A percentile compares a stretch with the other conserved stretches of the same genome.
phyloP scores from a whole-genome alignment of 805 yeast genomes.

The Blastobotrys terrestris region DNA sequence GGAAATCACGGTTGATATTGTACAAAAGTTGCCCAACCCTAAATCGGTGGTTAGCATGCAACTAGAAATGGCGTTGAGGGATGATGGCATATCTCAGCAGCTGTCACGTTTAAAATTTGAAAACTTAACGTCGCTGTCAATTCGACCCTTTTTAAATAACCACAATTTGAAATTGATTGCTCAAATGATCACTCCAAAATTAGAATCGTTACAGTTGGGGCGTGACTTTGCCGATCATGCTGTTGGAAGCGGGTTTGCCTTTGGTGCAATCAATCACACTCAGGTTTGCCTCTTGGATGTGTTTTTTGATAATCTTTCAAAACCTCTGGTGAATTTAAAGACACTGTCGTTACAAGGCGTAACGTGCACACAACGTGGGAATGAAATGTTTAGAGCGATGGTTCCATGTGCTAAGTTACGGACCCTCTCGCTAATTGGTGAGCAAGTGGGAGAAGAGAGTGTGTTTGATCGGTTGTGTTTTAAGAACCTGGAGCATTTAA shows the following conservation, averaged over 20 bases:
- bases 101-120: conserved; percentile 17
- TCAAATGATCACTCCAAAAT: conserved; percentile 17
- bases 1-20: conserved; percentile 25
- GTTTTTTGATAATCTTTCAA: conserved; percentile 2
- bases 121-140: conserved; percentile 15
- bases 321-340: neutral
- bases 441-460: neutral
- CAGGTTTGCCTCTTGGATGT: neutral
- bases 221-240: conserved; percentile 19
- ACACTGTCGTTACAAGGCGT: neutral
- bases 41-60: conserved; percentile 3
- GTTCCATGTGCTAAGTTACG: neutral
- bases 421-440: neutral
- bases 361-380: neutral
- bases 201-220: conserved; percentile 19
- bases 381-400: neutral
- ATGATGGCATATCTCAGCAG: conserved; percentile 12
- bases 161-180: conserved; percentile 11
- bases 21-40: conserved; percentile 11
- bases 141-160: conserved; percentile 23
- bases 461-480: neutral
- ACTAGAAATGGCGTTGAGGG: conserved; percentile 12
- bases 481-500: neutral
- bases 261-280: conserved; percentile 15
- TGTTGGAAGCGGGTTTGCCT: conserved; percentile 27